Conservation (phyloP, 2,329 filamentous ascomycete species). For the Beauveria asiatica region DNA sequence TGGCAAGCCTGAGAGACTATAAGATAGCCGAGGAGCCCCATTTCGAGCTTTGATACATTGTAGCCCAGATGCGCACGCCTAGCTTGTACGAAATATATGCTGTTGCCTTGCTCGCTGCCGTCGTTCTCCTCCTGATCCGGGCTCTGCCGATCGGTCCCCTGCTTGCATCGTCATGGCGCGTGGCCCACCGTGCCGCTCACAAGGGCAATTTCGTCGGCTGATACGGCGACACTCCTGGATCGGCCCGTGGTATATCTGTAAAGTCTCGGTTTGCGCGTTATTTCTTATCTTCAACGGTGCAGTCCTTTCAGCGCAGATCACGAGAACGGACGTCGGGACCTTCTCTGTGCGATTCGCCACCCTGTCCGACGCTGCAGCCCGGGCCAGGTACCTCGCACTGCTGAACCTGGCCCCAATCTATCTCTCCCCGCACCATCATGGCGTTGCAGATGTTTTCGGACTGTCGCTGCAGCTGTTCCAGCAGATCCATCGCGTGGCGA, state of each 20-base stretch:
- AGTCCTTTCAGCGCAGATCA: not conserved
- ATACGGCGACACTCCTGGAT: not conserved
- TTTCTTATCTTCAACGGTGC: not conserved
- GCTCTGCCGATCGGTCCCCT: not conserved
- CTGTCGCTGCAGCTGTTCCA: not conserved
- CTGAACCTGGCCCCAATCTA: not conserved
- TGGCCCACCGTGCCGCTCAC: not conserved
- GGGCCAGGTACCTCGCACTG: not conserved
- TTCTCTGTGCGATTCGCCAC: not conserved
- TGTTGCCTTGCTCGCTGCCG: not conserved
- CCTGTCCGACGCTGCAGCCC: not conserved
- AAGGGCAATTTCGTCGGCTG: not conserved
- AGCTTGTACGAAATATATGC: not conserved
- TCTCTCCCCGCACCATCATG: not conserved
- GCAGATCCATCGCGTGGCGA: not conserved
- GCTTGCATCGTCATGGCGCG: not conserved
- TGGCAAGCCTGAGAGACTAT: not conserved
- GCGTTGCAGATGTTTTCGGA: not conserved
- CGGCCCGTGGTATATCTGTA: not conserved
- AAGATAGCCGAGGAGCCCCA: not conserved
- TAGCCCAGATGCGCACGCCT: not conserved
- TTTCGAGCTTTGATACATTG: too few relatives aligned
- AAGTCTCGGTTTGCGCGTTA: not conserved
- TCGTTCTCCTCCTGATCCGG: not conserved
- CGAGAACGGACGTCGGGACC: not conserved